Evolutionary conservation across 2,329 filamentous ascomycete species (phyloP).

Genomic region (Aspergillus aculeatus): DNA sequence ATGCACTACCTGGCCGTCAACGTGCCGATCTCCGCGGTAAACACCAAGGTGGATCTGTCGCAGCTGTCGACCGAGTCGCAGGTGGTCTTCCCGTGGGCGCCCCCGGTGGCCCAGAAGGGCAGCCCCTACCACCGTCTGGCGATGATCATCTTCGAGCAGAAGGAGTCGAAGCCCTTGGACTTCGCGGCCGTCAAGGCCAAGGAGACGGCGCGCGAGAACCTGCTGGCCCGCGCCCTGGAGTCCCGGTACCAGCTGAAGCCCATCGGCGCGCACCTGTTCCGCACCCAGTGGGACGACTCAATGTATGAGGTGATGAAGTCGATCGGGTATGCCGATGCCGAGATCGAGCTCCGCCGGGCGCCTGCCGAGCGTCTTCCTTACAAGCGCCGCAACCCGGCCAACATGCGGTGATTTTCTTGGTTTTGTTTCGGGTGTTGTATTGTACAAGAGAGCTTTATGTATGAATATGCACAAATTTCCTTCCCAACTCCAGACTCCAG

Average conservation of each 20-base stretch:
- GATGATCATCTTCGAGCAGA: slow-evolving; percentile 80
- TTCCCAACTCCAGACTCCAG: slow-evolving; percentile 30
- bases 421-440: slow-evolving; percentile 33
- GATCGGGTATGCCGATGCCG: slow-evolving; percentile 69
- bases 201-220: slow-evolving; percentile 60
- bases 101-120: slow-evolving; percentile 85
- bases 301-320: slow-evolving; percentile 85
- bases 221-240: slow-evolving; percentile 73
- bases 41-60: slow-evolving; percentile 64
- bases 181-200: slow-evolving; percentile 55
- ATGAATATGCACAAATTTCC: slow-evolving; percentile 41
- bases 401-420: slow-evolving; percentile 40
- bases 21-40: slow-evolving; percentile 61
- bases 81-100: slow-evolving; percentile 75
- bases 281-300: slow-evolving; percentile 82
- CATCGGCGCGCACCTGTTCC: slow-evolving; percentile 84
- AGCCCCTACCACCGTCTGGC: slow-evolving; percentile 86
- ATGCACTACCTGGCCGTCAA: slow-evolving; percentile 86
- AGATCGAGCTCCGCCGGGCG: slow-evolving; percentile 81
- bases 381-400: slow-evolving; percentile 56
- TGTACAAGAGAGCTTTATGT: slow-evolving; percentile 41
- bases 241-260: slow-evolving; percentile 67
- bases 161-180: slow-evolving; percentile 60
- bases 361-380: slow-evolving; percentile 68
- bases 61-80: slow-evolving; percentile 61